These are phyloP conservation scores for Claviceps fusiformis DNA, from an alignment of 2,329 filamentous ascomycete species.

Conservation along the genomic window DNA sequence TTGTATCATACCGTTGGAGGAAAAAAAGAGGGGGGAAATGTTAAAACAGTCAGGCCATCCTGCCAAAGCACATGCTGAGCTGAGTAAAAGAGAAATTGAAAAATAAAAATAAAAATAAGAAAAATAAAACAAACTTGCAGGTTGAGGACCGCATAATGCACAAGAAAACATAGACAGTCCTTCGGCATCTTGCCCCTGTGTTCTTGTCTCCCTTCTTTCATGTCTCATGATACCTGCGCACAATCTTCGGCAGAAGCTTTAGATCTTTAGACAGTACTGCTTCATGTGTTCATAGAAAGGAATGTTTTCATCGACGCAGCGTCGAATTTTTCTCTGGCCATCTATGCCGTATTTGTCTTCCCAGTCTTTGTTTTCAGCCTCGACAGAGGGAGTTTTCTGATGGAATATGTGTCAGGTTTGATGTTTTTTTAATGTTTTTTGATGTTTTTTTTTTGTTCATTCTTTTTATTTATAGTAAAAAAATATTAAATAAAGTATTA, in stretches of 20 bases:
- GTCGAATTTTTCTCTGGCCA: conserved; percentile 54
- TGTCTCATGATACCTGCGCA: too few relatives aligned
- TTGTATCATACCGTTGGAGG: conserved; percentile 3
- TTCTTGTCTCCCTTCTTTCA: neutral
- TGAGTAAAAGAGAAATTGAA: neutral
- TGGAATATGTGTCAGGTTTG: neutral
- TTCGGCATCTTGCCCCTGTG: neutral
- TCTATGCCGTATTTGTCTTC: conserved; percentile 59
- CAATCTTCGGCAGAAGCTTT: conserved; percentile 3
- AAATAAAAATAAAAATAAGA: neutral
- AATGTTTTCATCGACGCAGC: conserved; percentile 58
- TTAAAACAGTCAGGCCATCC: neutral
- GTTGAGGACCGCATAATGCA: neutral
- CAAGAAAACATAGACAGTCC: neutral
- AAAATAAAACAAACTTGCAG: neutral
- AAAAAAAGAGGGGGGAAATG: neutral
- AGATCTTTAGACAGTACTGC: conserved; percentile 56
- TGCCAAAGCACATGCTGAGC: neutral
- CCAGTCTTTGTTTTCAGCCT: conserved; percentile 60
- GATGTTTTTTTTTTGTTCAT: neutral
- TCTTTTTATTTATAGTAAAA: too few relatives aligned
- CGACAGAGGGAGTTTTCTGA: conserved; percentile 48
- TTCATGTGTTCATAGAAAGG: conserved; percentile 71
- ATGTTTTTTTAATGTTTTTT: neutral
- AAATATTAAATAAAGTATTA: too few relatives aligned